Evolutionary conservation across 2,329 filamentous ascomycete species (phyloP).

Genomic region (Exophiala phaeomuriformis): DNA sequence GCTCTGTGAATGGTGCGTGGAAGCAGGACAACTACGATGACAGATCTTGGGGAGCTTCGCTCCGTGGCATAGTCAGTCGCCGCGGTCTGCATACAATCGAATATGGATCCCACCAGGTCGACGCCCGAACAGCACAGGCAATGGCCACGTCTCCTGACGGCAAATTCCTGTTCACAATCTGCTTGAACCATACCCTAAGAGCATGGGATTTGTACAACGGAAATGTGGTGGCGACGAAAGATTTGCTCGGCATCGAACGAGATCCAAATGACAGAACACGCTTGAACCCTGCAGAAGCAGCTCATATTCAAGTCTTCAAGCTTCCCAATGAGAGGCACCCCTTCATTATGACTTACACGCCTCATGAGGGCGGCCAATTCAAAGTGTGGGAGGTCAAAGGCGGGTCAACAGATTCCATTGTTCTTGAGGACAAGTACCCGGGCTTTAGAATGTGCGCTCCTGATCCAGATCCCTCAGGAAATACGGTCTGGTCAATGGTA

Average conservation of each 20-base stretch:
- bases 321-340: conserved; percentile 17
- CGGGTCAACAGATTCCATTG: conserved; percentile 49
- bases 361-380: conserved; percentile 79
- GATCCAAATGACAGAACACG: conserved; percentile 66
- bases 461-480: conserved; percentile 54
- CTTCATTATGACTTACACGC: conserved; percentile 71
- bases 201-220: conserved; percentile 85
- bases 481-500: conserved; percentile 70
- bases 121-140: conserved; percentile 39
- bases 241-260: conserved; percentile 63
- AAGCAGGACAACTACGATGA: conserved; percentile 43
- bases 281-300: conserved; percentile 70
- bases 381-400: conserved; percentile 81
- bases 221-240: conserved; percentile 65
- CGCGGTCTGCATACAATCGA: conserved; percentile 38
- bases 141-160: conserved; percentile 42
- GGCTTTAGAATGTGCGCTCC: conserved; percentile 58
- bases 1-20: conserved; percentile 44
- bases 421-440: conserved; percentile 66
- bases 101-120: conserved; percentile 37
- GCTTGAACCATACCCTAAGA: conserved; percentile 78
- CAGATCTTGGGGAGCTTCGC: conserved; percentile 42
- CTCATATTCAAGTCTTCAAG: conserved; percentile 66
- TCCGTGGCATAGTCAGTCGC: conserved; percentile 43
- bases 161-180: conserved; percentile 64